phyloP scores from a whole-genome alignment of 441 rosid genomes.

The Pelargonium cotyledonis region DNA sequence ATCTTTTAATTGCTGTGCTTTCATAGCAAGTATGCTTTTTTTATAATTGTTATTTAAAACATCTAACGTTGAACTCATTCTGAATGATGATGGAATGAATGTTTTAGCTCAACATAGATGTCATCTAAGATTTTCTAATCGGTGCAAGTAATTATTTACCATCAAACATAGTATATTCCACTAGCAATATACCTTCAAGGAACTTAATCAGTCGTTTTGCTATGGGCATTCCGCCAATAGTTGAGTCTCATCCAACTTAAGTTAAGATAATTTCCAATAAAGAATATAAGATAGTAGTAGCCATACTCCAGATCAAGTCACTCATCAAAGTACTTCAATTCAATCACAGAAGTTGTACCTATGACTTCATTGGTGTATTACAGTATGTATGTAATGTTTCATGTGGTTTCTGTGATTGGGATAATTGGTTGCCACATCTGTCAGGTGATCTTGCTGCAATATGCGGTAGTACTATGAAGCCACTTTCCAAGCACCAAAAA shows the following conservation, averaged over 20 bases:
- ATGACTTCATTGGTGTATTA: background rate
- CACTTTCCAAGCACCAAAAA: constrained; percentile 1
- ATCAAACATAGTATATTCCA: background rate
- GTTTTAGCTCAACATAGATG: background rate
- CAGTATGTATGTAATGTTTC: background rate
- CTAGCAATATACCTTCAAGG: background rate
- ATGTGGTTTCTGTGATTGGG: background rate
- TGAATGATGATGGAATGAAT: background rate
- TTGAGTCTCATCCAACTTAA: background rate
- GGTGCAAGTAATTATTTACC: background rate
- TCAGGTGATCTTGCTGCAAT: background rate
- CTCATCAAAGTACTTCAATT: background rate
- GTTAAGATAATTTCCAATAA: background rate
- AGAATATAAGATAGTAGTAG: background rate
- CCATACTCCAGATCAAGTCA: background rate
- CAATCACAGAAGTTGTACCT: background rate
- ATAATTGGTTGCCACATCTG: background rate
- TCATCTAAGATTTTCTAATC: background rate
- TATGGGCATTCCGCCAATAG: background rate
- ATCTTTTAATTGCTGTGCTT: constrained; percentile 3
- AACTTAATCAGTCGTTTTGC: background rate
- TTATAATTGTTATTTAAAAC: background rate
- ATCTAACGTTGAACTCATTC: background rate
- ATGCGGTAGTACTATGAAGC: background rate
- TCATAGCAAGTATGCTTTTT: background rate